Evolutionary conservation across 2,329 filamentous ascomycete genomes (phyloP).

Genomic region (Nemania diffusa): DNA sequence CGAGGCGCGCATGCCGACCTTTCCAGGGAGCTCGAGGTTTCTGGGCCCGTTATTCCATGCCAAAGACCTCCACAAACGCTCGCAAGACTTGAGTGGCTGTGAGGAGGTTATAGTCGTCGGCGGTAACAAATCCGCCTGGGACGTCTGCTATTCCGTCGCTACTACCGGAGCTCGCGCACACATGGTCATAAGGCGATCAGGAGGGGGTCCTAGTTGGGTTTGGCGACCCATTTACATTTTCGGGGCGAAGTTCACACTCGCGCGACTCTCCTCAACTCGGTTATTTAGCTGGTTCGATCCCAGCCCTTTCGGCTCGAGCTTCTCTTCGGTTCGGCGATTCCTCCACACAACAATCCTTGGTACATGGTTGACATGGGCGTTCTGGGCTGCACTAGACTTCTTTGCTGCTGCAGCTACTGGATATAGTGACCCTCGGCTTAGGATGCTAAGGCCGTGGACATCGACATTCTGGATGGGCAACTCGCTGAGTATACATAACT

Average conservation of each 20-base stretch:
- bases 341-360: conserved; percentile 23
- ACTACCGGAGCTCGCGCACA: conserved; percentile 18
- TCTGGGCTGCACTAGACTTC: conserved; percentile 24
- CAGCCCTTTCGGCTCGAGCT: conserved; percentile 18
- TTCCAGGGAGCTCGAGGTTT: conserved; percentile 20
- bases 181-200: conserved; percentile 25
- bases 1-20: conserved; percentile 25
- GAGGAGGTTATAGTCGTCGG: conserved; percentile 21
- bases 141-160: conserved; percentile 30
- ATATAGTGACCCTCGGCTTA: conserved; percentile 8
- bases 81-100: conserved; percentile 11
- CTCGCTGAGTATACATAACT: conserved; percentile 33
- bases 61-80: conserved; percentile 18
- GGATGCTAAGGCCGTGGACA: conserved; percentile 28
- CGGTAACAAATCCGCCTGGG: conserved; percentile 35
- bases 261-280: conserved; percentile 25
- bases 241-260: conserved; percentile 14
- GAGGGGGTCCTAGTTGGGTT: conserved; percentile 31
- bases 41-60: conserved; percentile 25
- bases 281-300: conserved; percentile 31
- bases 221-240: conserved; percentile 25
- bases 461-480: conserved; percentile 34
- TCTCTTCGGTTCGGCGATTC: conserved; percentile 10
- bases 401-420: conserved; percentile 17
- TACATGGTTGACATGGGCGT: conserved; percentile 8